These are phyloP conservation scores for Colletotrichum musae DNA, from an alignment of 2,329 filamentous ascomycete genomes.

Conservation along the genomic window DNA sequence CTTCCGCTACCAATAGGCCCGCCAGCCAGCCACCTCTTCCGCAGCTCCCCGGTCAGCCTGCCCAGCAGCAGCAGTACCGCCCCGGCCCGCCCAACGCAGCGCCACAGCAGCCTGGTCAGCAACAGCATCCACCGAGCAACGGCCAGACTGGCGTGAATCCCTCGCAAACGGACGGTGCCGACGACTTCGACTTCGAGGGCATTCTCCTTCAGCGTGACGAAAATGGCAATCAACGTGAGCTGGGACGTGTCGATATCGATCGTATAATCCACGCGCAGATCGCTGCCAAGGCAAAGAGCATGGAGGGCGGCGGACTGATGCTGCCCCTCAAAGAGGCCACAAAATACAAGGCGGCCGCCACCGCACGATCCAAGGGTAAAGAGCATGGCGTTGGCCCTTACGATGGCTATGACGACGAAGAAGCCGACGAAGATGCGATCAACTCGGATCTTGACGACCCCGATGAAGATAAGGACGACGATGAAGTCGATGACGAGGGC, in stretches of 20 bases:
- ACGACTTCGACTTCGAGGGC: constrained; percentile 67
- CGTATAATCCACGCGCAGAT: constrained; percentile 78
- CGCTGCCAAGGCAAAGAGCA: constrained; percentile 74
- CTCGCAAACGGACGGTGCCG: constrained; percentile 80
- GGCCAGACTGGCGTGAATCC: constrained; percentile 45
- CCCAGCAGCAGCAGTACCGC: constrained; percentile 47
- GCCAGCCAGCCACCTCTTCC: constrained; percentile 51
- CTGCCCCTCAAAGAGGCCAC: constrained; percentile 74
- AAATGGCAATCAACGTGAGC: constrained; percentile 67
- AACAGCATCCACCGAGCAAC: constrained; percentile 45
- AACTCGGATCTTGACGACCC: constrained; percentile 98
- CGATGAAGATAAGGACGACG: constrained; percentile 86
- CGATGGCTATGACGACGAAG: constrained; percentile 76
- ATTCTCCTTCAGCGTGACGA: constrained; percentile 72
- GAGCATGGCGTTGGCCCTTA: constrained; percentile 62
- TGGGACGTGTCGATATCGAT: constrained; percentile 76
- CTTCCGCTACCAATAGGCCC: constrained; percentile 50
- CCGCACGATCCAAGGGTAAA: constrained; percentile 40
- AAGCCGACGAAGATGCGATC: constrained; percentile 92
- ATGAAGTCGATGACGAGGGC: constrained; percentile 89
- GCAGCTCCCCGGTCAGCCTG: constrained; percentile 45
- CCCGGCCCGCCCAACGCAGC: constrained; percentile 15
- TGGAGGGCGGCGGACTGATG: constrained; percentile 85
- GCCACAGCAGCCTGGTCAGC: constrained; percentile 48
- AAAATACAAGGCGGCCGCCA: constrained; percentile 49